Conservation (phyloP, 371 early-diverging fungal genomes). For the Saksenaea oblongispora region DNA sequence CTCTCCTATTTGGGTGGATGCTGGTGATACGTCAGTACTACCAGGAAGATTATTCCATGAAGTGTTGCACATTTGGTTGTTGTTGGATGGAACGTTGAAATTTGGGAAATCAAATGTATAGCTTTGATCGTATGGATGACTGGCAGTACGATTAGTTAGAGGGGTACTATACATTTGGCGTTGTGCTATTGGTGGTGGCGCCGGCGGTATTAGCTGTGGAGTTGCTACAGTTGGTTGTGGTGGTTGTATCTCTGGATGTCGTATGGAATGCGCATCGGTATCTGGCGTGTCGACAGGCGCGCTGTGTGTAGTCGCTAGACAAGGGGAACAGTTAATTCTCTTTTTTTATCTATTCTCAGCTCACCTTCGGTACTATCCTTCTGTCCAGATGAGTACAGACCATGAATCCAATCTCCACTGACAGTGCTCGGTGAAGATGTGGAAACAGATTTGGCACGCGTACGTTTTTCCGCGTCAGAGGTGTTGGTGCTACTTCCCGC, state of each 20-base stretch:
- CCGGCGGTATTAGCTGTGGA: constrained; percentile 2
- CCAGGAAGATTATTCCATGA: background rate
- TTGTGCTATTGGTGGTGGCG: constrained; percentile 9
- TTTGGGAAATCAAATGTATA: constrained; percentile 17
- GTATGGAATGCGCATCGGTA: constrained; percentile 30
- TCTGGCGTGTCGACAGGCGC: constrained; percentile 6
- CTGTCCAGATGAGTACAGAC: constrained; percentile 32
- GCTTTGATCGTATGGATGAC: constrained; percentile 4
- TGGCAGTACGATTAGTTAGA: background rate
- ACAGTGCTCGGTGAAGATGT: constrained; percentile 28
- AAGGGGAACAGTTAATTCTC: background rate
- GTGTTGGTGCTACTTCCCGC: background rate
- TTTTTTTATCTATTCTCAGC: constrained; percentile 14
- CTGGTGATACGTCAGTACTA: background rate
- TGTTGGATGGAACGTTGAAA: constrained; percentile 10
- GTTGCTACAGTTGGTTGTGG: background rate
- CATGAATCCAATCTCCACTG: constrained; percentile 47
- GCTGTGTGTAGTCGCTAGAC: background rate
- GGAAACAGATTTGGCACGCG: constrained; percentile 11
- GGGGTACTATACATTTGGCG: constrained; percentile 7
- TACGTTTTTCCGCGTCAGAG: background rate
- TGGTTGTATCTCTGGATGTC: constrained; percentile 35
- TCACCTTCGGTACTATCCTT: too few relatives aligned
- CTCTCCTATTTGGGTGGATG: constrained; percentile 10
- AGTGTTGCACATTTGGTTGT: constrained; percentile 2